A percentile compares a stretch with the other conserved stretches of the same genome.
Conservation (phyloP, 495 filamentous ascomycete species). For the Barbatosphaeria neglecta region DNA sequence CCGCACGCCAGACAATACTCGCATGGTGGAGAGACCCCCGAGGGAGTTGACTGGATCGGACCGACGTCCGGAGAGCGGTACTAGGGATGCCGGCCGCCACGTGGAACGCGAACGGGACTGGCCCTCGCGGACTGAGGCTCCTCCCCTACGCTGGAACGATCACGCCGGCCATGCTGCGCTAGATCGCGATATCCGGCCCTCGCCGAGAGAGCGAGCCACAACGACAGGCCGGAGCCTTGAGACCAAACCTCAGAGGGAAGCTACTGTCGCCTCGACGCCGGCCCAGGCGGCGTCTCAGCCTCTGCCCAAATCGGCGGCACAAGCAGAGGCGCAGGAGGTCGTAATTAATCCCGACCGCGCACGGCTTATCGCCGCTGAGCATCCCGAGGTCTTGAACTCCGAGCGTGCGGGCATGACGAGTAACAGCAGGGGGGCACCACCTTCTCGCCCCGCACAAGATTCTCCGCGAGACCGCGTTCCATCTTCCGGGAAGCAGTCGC, state of each 20-base stretch:
- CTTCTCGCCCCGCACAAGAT: constrained; percentile 29
- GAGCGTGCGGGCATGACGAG: constrained; percentile 44
- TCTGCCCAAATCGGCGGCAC: constrained; percentile 9
- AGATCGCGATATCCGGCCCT: constrained; percentile 24
- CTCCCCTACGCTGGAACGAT: constrained; percentile 16
- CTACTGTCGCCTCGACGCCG: constrained; percentile 8
- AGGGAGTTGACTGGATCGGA: constrained; percentile 13
- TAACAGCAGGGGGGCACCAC: constrained; percentile 20
- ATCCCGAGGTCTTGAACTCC: constrained; percentile 38
- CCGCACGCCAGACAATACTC: constrained; percentile 12
- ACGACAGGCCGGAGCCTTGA: constrained; percentile 17
- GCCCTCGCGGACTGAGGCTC: constrained; percentile 17
- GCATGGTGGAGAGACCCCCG: constrained; percentile 15
- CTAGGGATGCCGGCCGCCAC: constrained; percentile 17
- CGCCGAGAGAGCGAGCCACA: constrained; percentile 21
- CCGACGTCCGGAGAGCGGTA: constrained; percentile 8
- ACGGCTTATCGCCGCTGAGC: constrained; percentile 23
- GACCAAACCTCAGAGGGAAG: constrained; percentile 19
- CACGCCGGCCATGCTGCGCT: constrained; percentile 10
- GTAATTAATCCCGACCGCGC: constrained; percentile 33
- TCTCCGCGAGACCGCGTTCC: constrained; percentile 28
- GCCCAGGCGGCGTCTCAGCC: background rate
- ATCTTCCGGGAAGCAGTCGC: constrained; percentile 40
- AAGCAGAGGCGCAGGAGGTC: constrained; percentile 25
- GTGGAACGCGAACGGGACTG: constrained; percentile 23